These are phyloP conservation scores for Lathyrus oleraceus DNA, from an alignment of 306 rosid genomes.

Conservation along the genomic window DNA sequence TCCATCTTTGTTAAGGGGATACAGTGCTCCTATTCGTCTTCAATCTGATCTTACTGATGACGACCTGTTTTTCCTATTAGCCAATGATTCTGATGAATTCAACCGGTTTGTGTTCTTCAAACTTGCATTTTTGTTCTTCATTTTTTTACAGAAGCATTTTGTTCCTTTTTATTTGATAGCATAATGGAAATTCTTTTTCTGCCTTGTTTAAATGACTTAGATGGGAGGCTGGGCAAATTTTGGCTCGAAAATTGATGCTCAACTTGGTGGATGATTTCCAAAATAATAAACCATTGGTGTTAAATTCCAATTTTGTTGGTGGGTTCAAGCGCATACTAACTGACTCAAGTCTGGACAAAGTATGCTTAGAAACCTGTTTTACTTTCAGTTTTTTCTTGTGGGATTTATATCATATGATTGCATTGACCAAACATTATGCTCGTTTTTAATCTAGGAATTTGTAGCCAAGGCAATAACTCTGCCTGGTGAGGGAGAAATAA, in stretches of 20 bases:
- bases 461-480: slow-evolving; percentile 90
- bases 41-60: slow-evolving; percentile 78
- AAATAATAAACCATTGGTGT: slow-evolving; percentile 73
- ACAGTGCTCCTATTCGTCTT: slow-evolving; percentile 93
- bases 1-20: slow-evolving; percentile 86
- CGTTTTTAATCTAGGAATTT: slow-evolving; percentile 66
- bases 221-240: slow-evolving; percentile 98
- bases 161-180: slow-evolving; percentile 13
- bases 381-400: background rate
- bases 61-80: slow-evolving; percentile 87
- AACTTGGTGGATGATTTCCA: slow-evolving; percentile 78
- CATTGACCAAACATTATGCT: slow-evolving; percentile 22
- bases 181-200: slow-evolving; percentile 31
- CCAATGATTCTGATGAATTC: slow-evolving; percentile 90
- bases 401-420: slow-evolving; percentile 19
- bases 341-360: slow-evolving; percentile 87
- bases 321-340: slow-evolving; percentile 70
- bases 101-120: slow-evolving; percentile 72
- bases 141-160: background rate
- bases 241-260: slow-evolving; percentile 89
- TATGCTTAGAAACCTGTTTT: slow-evolving; percentile 34
- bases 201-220: slow-evolving; percentile 48
- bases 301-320: slow-evolving; percentile 68
- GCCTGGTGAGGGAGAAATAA: slow-evolving; percentile 98
- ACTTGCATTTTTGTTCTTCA: slow-evolving; percentile 15